A percentile compares a stretch with the other conserved stretches of the same genome.
phyloP scores from a whole-genome alignment of 306 rosid genomes.

The Pyrus communis region DNA sequence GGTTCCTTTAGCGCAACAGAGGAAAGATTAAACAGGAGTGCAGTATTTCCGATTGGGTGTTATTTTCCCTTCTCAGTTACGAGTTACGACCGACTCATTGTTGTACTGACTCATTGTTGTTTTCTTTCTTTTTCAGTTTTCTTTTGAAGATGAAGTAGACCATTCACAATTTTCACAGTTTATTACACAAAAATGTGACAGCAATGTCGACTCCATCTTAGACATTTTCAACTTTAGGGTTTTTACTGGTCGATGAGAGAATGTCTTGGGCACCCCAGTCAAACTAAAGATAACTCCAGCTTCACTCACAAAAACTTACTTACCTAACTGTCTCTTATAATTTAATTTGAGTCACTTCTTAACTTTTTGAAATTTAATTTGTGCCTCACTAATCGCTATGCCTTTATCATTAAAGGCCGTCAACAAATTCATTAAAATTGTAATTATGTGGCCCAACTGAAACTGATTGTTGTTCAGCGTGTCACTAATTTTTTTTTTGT shows the following conservation, averaged over 20 bases:
- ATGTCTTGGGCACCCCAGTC: not conserved
- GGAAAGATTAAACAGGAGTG: not conserved
- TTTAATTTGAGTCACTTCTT: too few species aligned
- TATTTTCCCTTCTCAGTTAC: not conserved
- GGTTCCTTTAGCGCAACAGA: not conserved
- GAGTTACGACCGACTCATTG: not conserved
- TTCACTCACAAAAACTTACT: not conserved
- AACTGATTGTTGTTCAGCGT: too few species aligned
- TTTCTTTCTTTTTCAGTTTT: not conserved
- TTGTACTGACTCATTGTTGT: not conserved
- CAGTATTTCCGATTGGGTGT: not conserved
- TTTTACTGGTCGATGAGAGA: constrained; percentile 6
- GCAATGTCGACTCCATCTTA: not conserved
- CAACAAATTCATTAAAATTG: too few species aligned
- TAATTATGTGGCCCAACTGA: too few species aligned
- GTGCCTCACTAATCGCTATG: too few species aligned
- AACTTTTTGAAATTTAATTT: too few species aligned
- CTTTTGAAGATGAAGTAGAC: not conserved
- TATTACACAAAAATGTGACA: not conserved
- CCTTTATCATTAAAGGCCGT: too few species aligned
- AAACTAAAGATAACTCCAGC: not conserved
- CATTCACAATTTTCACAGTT: not conserved
- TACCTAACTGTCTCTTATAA: not conserved
- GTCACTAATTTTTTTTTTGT: too few species aligned
- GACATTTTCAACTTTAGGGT: not conserved